Percentiles rank a stretch among this genome's conserved stretches.
Conservation (phyloP, 495 filamentous ascomycete species). For the Friedmanniomyces simplex region DNA sequence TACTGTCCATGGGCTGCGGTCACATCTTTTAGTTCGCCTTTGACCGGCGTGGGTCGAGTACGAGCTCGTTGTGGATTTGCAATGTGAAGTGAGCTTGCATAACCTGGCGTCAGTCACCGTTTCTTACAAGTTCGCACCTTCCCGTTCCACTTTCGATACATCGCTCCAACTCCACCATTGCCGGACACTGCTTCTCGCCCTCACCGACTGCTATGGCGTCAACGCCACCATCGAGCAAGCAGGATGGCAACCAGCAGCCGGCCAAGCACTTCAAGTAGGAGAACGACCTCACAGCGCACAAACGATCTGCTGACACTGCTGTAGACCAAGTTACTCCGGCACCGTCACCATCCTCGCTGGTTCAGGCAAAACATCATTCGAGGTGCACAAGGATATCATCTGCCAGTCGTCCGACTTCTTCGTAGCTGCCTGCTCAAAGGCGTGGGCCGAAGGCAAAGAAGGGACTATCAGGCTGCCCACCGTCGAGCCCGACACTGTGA, state of each 20-base stretch:
- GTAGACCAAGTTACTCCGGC: neutral
- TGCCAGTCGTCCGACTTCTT: neutral
- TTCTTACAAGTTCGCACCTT: too few species aligned
- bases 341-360: neutral
- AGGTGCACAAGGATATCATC: neutral
- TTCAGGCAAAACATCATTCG: neutral
- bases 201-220: too few species aligned
- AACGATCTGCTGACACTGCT: neutral
- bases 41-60: too few species aligned
- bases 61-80: too few species aligned
- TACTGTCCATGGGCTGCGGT: too few species aligned
- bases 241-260: slow-evolving; percentile 50
- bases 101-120: too few species aligned
- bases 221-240: slow-evolving; percentile 44
- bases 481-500: neutral
- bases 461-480: neutral
- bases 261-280: neutral
- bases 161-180: too few species aligned
- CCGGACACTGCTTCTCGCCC: too few species aligned
- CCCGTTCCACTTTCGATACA: too few species aligned
- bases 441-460: neutral
- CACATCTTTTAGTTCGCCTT: too few species aligned
- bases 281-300: neutral
- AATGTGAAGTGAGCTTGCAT: too few species aligned
- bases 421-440: neutral